A percentile compares a stretch with the other conserved stretches of the same genome.
These are phyloP conservation scores for Linderina pennispora DNA, from an alignment of 192 early-diverging fungal species.

Conservation along the genomic window DNA sequence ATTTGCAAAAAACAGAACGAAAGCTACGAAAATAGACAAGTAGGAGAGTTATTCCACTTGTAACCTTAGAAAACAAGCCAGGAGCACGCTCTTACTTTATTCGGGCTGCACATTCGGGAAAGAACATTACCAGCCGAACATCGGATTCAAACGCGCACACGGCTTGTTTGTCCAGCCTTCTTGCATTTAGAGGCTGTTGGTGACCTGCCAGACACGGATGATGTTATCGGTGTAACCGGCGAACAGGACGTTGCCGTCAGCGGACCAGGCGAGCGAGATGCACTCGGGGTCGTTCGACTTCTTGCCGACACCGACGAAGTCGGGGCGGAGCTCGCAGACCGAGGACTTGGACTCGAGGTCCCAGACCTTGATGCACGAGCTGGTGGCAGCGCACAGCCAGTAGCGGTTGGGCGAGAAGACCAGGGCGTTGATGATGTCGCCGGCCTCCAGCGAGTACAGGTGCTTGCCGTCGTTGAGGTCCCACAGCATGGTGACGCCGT, in stretches of 20 bases:
- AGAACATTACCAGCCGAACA: no score
- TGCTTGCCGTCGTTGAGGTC: slow-evolving; percentile 99
- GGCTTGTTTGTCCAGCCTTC: no score
- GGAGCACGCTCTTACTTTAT: no score
- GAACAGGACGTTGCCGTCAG: slow-evolving; percentile 96
- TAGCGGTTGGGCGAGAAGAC: slow-evolving; percentile 99
- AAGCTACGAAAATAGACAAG: slow-evolving; percentile 33
- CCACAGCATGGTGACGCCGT: slow-evolving; percentile 99
- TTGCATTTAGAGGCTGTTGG: slow-evolving; percentile 51
- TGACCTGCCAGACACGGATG: slow-evolving; percentile 81
- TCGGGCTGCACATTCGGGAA: no score
- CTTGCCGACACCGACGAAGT: slow-evolving; percentile 66
- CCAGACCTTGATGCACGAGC: slow-evolving; percentile 97
- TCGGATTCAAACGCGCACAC: no score
- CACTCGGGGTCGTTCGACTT: slow-evolving; percentile 76
- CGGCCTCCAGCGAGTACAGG: slow-evolving; percentile 98
- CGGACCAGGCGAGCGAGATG: slow-evolving; percentile 97
- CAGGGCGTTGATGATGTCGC: slow-evolving; percentile 92
- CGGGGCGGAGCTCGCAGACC: slow-evolving; percentile 87
- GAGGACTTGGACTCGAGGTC: slow-evolving; percentile 97
- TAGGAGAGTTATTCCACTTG: slow-evolving; percentile 49
- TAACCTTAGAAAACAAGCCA: no score
- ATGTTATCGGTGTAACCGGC: slow-evolving; percentile 94
- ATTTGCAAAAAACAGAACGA: no score
- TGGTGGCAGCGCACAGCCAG: slow-evolving; percentile 99